Percentiles rank a stretch among this genome's conserved stretches.
phyloP scores from a whole-genome alignment of 805 yeast species.

The Myxozyma vanderwaltii region DNA sequence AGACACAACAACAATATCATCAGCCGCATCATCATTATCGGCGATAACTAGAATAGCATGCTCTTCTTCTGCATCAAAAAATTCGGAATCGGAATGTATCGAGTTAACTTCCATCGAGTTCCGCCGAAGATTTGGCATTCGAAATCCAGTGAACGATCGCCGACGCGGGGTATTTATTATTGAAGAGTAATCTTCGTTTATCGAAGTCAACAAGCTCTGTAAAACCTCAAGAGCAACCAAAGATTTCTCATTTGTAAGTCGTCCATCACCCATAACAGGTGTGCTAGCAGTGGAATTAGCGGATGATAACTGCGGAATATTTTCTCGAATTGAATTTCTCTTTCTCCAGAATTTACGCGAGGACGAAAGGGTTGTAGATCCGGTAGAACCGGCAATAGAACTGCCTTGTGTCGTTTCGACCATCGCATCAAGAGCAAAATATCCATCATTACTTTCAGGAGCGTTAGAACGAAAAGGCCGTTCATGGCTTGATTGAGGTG shows the following conservation, averaged over 20 bases:
- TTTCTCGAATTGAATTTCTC: conserved; percentile 7
- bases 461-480: neutral
- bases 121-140: conserved; percentile 1
- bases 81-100: conserved; percentile 44
- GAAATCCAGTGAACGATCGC: conserved; percentile 4
- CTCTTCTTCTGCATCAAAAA: conserved; percentile 69
- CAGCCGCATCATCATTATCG: conserved; percentile 48
- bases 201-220: conserved; percentile 10
- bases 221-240: conserved; percentile 13
- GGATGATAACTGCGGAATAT: neutral
- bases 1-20: conserved; percentile 60
- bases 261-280: neutral
- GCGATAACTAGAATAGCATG: conserved; percentile 26
- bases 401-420: neutral
- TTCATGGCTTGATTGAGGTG: neutral
- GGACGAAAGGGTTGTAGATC: neutral
- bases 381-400: neutral
- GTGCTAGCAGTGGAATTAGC: neutral
- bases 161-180: conserved; percentile 4
- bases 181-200: conserved; percentile 10
- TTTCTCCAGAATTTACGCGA: conserved; percentile 7
- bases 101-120: conserved; percentile 20
- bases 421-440: conserved; percentile 16
- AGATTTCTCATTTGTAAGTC: conserved; percentile 1
- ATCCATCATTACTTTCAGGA: neutral